These are phyloP conservation scores for Phellopilus nigrolimitatus DNA, from an alignment of 1,284 basidiomycete genomes.

Conservation along the genomic window DNA sequence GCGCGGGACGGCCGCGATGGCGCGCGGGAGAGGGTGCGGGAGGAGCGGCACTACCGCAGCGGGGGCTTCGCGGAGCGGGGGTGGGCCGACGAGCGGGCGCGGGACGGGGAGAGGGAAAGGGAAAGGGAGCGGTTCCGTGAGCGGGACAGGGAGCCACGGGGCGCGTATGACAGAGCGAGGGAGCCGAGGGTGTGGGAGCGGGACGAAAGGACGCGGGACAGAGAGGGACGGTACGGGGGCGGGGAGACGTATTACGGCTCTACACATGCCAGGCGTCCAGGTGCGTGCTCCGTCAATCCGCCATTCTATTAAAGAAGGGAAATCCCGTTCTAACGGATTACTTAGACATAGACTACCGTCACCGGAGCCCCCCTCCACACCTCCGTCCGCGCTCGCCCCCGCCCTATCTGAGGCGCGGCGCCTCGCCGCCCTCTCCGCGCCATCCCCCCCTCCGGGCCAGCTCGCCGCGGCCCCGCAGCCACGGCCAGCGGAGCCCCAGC, in stretches of 20 bases:
- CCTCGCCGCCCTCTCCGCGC: constrained; percentile 9
- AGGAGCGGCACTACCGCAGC: constrained; percentile 8
- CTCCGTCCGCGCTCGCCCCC: constrained; percentile 9
- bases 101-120: constrained; percentile 8
- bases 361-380: constrained; percentile 12
- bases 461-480: not conserved
- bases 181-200: constrained; percentile 7
- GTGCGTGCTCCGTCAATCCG: not conserved
- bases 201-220: constrained; percentile 4
- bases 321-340: not conserved
- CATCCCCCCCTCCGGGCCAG: constrained; percentile 4
- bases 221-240: not conserved
- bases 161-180: constrained; percentile 11
- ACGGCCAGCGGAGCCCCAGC: not conserved
- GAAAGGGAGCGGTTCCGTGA: constrained; percentile 10
- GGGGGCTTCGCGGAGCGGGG: constrained; percentile 3
- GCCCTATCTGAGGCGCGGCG: not conserved
- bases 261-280: constrained; percentile 10
- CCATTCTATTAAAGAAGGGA: not conserved
- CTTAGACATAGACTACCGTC: constrained; percentile 8
- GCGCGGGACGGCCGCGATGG: constrained; percentile 6
- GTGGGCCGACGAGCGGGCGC: constrained; percentile 9
- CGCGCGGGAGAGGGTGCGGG: constrained; percentile 10
- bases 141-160: constrained; percentile 5
- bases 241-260: constrained; percentile 2